Base-by-base conservation (phyloP, 73 alveolate genomes). In the Tetrahymena thermophila region DNA sequence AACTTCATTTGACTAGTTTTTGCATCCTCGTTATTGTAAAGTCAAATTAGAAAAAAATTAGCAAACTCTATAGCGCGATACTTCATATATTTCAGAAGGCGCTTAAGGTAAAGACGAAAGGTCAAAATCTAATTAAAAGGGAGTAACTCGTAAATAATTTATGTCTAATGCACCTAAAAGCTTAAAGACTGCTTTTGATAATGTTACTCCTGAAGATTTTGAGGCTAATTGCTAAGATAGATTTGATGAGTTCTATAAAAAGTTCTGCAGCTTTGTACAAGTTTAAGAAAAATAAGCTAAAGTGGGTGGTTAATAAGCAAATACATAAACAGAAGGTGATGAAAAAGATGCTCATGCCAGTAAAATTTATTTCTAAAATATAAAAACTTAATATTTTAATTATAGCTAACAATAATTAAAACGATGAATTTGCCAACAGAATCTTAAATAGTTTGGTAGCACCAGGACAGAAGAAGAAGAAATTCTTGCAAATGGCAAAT, bases 1-100 rank as follows among this genome's bases (percentile, higher is more conserved):
- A 34, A 85, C 93, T 16, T 94, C 95, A 40, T 94, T 94, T 94
- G 96, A 94, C 55, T 42, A 94, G 38, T 94, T 94, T 34, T 43
- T 94, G 35, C 94, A 84, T 40, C 96, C 96, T 35, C 57, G 94
- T 35, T 84, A 35, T 28, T 89, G 95, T 5, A 94, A 94, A n/a
- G 95, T 94, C 4, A 84, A 35, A 34, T 35, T 37, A 38, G 94
- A 94, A 71, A 71, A 71, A 31, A 71, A 71, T 25, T 71, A 28
- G 8, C 11, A 71, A 71, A 28, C 15, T 23, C 31, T 71, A 31
- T 17, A 71, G 11, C 89, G 89, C 4, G 89, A 71, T 31, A 71
- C 35, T 71, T 71, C 89, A 28, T 71, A 71, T 21, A 28, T 71
- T 4, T n/a, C 35, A 17, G 89, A 71, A 71, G 89, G 89, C 17